Evolutionary conservation across 1,284 basidiomycete species (phyloP), one percentile per base, ranked within the genome.

Genomic region (Papiliotrema terrestris): DNA sequence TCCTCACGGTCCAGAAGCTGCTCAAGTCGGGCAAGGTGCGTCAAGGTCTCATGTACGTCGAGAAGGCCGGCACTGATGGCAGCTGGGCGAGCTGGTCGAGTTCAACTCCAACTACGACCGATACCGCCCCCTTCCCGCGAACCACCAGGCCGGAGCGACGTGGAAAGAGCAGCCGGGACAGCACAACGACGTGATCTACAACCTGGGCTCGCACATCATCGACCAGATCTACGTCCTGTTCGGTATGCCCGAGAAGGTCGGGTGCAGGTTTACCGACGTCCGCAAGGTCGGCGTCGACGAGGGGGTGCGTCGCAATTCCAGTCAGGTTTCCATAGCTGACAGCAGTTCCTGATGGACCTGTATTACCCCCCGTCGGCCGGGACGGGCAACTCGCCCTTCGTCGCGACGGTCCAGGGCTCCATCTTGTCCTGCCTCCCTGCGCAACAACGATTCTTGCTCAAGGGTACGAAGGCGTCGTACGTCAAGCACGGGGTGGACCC

Each of bases 141-240:
- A 51, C 35, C 62, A 60, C 50, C 86, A 85, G 63, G 82, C 83
- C n/a, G 83, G 84, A 74, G 63, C 62, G 14, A 64, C 68, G n/a
- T 81, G 79, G 79, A 80, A 80, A 60, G 79, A 80, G 59, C 60
- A 65, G 3, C 66, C 74, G 1, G 75, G 74, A 9, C 59, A 72
- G 54, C 70, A 73, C 48, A 75, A 75, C 53, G 77, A 78, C 35
- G 71, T 72, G 13, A 67, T 78, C 36, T 79, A 75, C 60, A 79
- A 80, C 66, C 70, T 81, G 14, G 80, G 80, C 11, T 73, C 74
- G 37, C 80, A 81, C 58, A 60, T 81, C 55, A 84, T 92, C 65
- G 90, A 93, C 76, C 89, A 92, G 73, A 80, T 83, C 6, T 78
- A 92, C 26, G 78, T 80, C 13, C 80, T 93, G 45, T 92, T 92